These are phyloP conservation scores for Globisporangium paddicum DNA, from an alignment of 352 stramenopile genomes.

Conservation along the genomic window DNA sequence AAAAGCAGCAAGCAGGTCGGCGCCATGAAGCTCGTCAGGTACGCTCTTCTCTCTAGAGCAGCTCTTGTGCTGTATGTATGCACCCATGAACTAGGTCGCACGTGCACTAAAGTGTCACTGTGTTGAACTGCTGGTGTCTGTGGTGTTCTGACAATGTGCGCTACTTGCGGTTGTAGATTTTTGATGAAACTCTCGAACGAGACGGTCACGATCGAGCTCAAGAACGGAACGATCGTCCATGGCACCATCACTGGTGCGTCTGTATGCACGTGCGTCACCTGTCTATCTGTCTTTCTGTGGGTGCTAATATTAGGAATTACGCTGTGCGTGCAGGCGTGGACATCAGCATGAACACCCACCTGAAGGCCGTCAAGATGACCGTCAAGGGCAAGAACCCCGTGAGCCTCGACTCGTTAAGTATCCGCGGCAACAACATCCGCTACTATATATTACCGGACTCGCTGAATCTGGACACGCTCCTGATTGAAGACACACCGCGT, in stretches of 20 bases:
- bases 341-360: conserved; percentile 99
- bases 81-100: not conserved
- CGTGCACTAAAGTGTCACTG: not conserved
- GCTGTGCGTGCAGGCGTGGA: conserved; percentile 93
- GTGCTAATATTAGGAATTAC: not conserved
- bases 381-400: conserved; percentile 98
- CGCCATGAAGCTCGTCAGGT: conserved; percentile 8
- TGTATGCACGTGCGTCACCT: not conserved
- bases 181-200: conserved; percentile 99
- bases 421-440: conserved; percentile 98
- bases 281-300: not conserved
- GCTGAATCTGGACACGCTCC: conserved; percentile 98
- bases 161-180: conserved; percentile 60
- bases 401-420: conserved; percentile 95
- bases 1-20: conserved; percentile 3
- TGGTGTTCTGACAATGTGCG: not conserved
- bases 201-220: conserved; percentile 99
- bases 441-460: conserved; percentile 94
- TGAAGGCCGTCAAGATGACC: conserved; percentile 98
- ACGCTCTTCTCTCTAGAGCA: not conserved
- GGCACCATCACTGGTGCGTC: conserved; percentile 93
- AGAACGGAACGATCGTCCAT: conserved; percentile 99
- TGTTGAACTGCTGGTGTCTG: not conserved
- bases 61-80: not conserved
- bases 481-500: conserved; percentile 98